These are phyloP conservation scores for Trichoderma sp. DNA, from an alignment of 2,329 filamentous ascomycete species.

Conservation along the genomic window DNA sequence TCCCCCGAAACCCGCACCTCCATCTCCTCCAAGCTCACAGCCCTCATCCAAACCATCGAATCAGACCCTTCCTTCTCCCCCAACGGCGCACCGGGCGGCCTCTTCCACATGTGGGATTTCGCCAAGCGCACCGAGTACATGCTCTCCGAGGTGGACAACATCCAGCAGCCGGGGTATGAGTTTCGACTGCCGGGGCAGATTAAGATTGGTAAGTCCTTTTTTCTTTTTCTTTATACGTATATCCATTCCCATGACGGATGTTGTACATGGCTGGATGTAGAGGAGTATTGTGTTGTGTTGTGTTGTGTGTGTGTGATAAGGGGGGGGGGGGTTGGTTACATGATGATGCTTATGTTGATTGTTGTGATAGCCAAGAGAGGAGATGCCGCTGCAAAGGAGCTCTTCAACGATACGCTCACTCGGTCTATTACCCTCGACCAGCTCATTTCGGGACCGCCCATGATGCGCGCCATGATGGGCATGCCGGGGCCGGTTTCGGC, in stretches of 20 bases:
- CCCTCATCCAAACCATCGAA: constrained; percentile 39
- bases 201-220: not conserved
- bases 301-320: too few relatives aligned
- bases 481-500: constrained; percentile 38
- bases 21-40: constrained; percentile 35
- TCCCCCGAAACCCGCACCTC: constrained; percentile 33
- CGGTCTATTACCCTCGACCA: constrained; percentile 40
- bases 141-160: constrained; percentile 46
- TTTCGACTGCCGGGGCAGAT: constrained; percentile 42
- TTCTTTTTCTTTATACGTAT: too few relatives aligned
- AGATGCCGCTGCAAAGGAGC: constrained; percentile 34
- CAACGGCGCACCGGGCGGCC: constrained; percentile 35
- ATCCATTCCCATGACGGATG: too few relatives aligned
- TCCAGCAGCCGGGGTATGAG: constrained; percentile 38
- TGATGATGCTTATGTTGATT: too few relatives aligned
- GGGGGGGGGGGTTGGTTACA: too few relatives aligned
- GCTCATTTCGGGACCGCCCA: constrained; percentile 37
- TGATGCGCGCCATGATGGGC: constrained; percentile 41
- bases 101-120: constrained; percentile 48
- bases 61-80: constrained; percentile 37
- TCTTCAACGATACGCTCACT: constrained; percentile 39
- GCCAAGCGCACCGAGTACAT: constrained; percentile 47
- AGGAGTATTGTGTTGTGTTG: too few relatives aligned
- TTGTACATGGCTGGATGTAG: too few relatives aligned
- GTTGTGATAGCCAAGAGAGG: constrained; percentile 16